phyloP scores from a whole-genome alignment of 495 filamentous ascomycete species.

The Neurospora sp. region DNA sequence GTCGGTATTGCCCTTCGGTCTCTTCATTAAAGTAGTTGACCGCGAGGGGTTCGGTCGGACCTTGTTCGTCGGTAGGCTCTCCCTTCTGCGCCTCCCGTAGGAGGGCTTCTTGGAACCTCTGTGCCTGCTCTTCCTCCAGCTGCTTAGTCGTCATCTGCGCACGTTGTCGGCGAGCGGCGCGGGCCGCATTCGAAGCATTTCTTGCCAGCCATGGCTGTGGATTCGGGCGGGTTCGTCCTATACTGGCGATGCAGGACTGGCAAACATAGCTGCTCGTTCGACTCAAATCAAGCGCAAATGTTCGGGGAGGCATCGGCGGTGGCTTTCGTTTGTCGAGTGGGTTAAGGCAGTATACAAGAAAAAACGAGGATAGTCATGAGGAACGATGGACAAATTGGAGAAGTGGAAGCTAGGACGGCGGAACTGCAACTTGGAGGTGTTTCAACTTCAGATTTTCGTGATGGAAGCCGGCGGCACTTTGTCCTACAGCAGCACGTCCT shows the following conservation, averaged over 20 bases:
- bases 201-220: conserved; percentile 15
- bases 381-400: background rate
- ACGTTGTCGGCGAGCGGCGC: background rate
- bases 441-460: background rate
- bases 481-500: background rate
- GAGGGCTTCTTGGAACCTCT: background rate
- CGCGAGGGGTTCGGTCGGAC: conserved; percentile 3
- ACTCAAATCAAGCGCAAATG: conserved; percentile 14
- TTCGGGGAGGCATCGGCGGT: conserved; percentile 20
- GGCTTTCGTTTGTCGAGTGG: background rate
- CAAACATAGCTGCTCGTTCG: conserved; percentile 24
- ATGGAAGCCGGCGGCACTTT: background rate
- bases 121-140: background rate
- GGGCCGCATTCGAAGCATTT: conserved; percentile 8
- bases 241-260: conserved; percentile 20
- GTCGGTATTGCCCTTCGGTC: conserved; percentile 22
- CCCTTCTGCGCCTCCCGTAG: background rate
- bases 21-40: conserved; percentile 39
- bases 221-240: conserved; percentile 8
- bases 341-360: background rate
- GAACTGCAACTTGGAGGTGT: background rate
- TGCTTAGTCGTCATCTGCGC: background rate
- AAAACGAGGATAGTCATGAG: background rate
- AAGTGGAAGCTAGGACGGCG: background rate
- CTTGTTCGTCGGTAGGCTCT: background rate